phyloP scores from a whole-genome alignment of 2,329 filamentous ascomycete genomes.

The Sporothrix inflata region DNA sequence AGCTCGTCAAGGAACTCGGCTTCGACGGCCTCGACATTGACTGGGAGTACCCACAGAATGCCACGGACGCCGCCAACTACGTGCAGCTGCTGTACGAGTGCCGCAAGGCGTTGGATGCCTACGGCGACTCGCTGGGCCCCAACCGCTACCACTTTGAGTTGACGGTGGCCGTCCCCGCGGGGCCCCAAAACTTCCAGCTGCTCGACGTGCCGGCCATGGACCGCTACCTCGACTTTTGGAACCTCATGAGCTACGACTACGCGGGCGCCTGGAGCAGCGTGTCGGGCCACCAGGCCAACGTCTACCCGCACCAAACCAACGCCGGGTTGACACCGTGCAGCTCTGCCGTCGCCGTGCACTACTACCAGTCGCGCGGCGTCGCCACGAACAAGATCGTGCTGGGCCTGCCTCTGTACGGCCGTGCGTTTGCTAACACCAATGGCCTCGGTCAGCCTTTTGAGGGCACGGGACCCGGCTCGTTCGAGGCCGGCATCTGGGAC shows the following conservation, averaged over 20 bases:
- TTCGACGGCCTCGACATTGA: slow-evolving; percentile 65
- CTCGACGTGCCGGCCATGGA: slow-evolving; percentile 69
- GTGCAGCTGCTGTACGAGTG: slow-evolving; percentile 62
- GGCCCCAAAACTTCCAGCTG: slow-evolving; percentile 63
- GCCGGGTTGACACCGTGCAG: slow-evolving; percentile 76
- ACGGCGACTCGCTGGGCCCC: slow-evolving; percentile 49
- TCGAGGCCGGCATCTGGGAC: slow-evolving; percentile 85
- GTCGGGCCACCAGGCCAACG: slow-evolving; percentile 80
- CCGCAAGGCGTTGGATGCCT: slow-evolving; percentile 61
- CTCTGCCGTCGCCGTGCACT: slow-evolving; percentile 69
- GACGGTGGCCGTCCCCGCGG: slow-evolving; percentile 67
- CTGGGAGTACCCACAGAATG: slow-evolving; percentile 67
- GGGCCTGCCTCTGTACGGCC: slow-evolving; percentile 91
- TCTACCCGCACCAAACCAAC: slow-evolving; percentile 60
- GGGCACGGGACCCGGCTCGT: slow-evolving; percentile 77
- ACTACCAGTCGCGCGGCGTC: slow-evolving; percentile 70
- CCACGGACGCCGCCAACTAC: slow-evolving; percentile 59
- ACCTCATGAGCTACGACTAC: slow-evolving; percentile 87
- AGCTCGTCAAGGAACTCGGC: slow-evolving; percentile 77
- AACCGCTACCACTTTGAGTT: slow-evolving; percentile 61
- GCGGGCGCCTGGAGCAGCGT: slow-evolving; percentile 77
- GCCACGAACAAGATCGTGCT: slow-evolving; percentile 74
- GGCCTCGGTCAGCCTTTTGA: slow-evolving; percentile 71
- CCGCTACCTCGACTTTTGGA: slow-evolving; percentile 71
- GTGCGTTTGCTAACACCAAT: slow-evolving; percentile 77